Evolutionary conservation across 768 basidiomycete genomes (phyloP).

Genomic region (Guyanaporus albipodus): DNA sequence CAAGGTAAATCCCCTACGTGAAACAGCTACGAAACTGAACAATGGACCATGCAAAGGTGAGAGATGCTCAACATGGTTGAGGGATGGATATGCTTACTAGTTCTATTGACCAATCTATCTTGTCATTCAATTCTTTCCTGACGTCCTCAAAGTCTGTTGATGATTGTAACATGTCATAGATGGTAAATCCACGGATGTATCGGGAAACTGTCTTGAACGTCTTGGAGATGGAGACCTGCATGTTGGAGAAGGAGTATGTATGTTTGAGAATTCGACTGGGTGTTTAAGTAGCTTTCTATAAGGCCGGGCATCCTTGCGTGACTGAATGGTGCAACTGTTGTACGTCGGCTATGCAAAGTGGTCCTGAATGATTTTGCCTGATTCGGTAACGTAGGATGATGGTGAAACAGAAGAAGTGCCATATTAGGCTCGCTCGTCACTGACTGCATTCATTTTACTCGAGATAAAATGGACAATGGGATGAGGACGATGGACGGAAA

Average conservation of each 20-base stretch:
- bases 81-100: conserved; percentile 8
- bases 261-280: too few relatives aligned
- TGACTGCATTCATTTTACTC: too few relatives aligned
- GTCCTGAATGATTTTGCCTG: too few relatives aligned
- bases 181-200: conserved; percentile 7
- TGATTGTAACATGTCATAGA: conserved; percentile 15
- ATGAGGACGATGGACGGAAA: too few relatives aligned
- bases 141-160: conserved; percentile 23
- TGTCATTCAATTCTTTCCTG: conserved; percentile 12
- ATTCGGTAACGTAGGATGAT: too few relatives aligned
- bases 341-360: too few relatives aligned
- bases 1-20: conserved; percentile 2
- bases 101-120: conserved; percentile 22
- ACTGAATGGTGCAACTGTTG: too few relatives aligned
- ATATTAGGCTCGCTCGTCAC: too few relatives aligned
- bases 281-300: neutral
- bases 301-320: too few relatives aligned
- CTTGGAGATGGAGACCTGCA: conserved; percentile 5
- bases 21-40: conserved; percentile 14
- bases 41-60: neutral
- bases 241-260: neutral
- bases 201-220: neutral
- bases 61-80: neutral
- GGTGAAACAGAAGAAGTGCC: too few relatives aligned
- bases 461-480: too few relatives aligned